Percentiles rank a stretch among this genome's conserved stretches.
Evolutionary conservation across 2,329 filamentous ascomycete species (phyloP).

Genomic region (Aureobasidium zeae): DNA sequence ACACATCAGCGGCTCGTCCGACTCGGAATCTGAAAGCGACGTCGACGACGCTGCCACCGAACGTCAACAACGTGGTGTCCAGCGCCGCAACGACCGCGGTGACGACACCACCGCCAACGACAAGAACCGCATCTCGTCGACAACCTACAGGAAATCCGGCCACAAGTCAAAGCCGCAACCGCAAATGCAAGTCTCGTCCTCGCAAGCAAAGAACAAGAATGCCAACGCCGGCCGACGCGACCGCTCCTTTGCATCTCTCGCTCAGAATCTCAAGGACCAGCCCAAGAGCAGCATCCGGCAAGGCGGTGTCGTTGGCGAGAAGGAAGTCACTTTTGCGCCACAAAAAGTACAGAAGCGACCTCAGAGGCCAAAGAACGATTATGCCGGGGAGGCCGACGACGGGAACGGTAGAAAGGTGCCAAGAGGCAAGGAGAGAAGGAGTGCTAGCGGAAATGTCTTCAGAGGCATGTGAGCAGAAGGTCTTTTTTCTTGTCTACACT

Average conservation of each 20-base stretch:
- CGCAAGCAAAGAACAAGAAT: constrained; percentile 21
- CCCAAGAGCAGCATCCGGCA: constrained; percentile 21
- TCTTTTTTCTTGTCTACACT: too few species aligned
- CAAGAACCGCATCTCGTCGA: constrained; percentile 53
- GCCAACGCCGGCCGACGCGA: constrained; percentile 34
- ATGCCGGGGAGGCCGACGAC: constrained; percentile 24
- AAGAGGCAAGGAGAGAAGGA: constrained; percentile 47
- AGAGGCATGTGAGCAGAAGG: constrained; percentile 56
- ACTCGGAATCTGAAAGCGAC: constrained; percentile 28
- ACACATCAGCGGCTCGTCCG: constrained; percentile 29
- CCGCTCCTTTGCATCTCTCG: constrained; percentile 50
- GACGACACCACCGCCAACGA: constrained; percentile 30
- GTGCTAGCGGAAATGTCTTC: constrained; percentile 68
- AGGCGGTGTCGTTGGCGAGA: constrained; percentile 40
- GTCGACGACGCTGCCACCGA: constrained; percentile 21
- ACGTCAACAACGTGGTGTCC: constrained; percentile 33
- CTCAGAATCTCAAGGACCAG: constrained; percentile 31
- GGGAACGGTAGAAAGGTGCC: constrained; percentile 24
- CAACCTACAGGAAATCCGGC: constrained; percentile 52
- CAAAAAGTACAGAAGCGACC: constrained; percentile 37
- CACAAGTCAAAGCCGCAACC: constrained; percentile 34
- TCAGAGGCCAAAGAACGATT: constrained; percentile 21
- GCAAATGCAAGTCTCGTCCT: constrained; percentile 51
- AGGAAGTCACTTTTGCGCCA: constrained; percentile 65
- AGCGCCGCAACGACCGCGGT: constrained; percentile 22